Evolutionary conservation across 2,329 filamentous ascomycete genomes (phyloP).

Genomic region (Apiospora hydei): DNA sequence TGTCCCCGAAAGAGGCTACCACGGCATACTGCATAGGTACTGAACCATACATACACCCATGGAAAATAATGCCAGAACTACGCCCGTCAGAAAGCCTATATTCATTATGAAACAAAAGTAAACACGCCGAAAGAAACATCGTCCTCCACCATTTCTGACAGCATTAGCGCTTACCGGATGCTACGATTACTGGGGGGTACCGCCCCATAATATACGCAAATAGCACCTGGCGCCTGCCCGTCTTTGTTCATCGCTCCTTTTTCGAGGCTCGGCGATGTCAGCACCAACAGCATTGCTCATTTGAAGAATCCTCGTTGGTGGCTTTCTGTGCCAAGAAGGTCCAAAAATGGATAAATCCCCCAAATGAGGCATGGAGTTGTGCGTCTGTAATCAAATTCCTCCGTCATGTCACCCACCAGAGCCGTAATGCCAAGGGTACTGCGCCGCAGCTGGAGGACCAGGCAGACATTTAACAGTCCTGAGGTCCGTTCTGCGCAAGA

Average conservation of each 20-base stretch:
- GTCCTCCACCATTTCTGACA: not conserved
- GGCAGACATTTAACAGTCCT: not conserved
- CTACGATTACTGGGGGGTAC: not conserved
- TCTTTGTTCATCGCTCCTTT: not conserved
- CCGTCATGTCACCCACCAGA: not conserved
- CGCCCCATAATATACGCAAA: not conserved
- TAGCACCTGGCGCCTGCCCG: not conserved
- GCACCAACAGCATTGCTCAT: not conserved
- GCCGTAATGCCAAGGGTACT: not conserved
- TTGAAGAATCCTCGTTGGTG: not conserved
- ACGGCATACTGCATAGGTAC: not conserved
- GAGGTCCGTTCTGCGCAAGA: not conserved
- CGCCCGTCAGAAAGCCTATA: not conserved
- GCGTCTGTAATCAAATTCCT: not conserved
- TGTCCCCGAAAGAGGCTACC: not conserved
- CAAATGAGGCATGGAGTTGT: not conserved
- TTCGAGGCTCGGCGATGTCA: not conserved
- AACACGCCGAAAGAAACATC: not conserved
- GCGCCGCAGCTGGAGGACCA: not conserved
- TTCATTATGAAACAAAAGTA: not conserved
- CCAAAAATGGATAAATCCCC: not conserved
- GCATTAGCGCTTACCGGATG: constrained; percentile 4
- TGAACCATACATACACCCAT: not conserved
- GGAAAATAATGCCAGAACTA: not conserved
- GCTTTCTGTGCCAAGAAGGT: not conserved